Evolutionary conservation across 176 grass and related monocot species (phyloP).

Genomic region (Rhynchospora breviuscula): DNA sequence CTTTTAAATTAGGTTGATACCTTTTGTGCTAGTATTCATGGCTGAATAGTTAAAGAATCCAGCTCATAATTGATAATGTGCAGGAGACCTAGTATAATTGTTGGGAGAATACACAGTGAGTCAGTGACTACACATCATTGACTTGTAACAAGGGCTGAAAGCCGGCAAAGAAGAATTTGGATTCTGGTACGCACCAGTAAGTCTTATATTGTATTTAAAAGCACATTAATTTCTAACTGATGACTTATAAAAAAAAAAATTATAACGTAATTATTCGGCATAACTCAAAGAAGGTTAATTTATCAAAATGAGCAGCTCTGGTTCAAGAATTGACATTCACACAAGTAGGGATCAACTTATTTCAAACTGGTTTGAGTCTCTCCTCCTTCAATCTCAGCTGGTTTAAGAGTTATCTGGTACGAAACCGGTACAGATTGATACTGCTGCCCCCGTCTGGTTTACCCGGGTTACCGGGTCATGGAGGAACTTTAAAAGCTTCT

Average conservation of each 20-base stretch:
- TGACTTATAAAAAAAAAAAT: not conserved
- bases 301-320: not conserved
- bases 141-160: not conserved
- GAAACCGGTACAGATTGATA: not conserved
- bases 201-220: not conserved
- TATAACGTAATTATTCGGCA: too few species aligned
- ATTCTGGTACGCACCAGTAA: not conserved
- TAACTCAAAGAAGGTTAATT: not conserved
- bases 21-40: too few species aligned
- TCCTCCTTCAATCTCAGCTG: not conserved
- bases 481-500: not conserved
- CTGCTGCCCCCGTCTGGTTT: not conserved
- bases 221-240: not conserved
- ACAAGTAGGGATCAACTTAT: not conserved
- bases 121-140: not conserved
- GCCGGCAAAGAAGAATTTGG: not conserved
- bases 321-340: not conserved
- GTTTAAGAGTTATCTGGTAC: not conserved
- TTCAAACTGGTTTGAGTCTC: not conserved
- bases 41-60: too few species aligned
- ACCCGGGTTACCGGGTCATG: not conserved
- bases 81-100: too few species aligned
- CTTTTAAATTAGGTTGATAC: too few species aligned
- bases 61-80: too few species aligned
- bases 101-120: too few species aligned